Evolutionary conservation across 75 land plant species (phyloP).

Genomic region (Azolla pinnata): DNA sequence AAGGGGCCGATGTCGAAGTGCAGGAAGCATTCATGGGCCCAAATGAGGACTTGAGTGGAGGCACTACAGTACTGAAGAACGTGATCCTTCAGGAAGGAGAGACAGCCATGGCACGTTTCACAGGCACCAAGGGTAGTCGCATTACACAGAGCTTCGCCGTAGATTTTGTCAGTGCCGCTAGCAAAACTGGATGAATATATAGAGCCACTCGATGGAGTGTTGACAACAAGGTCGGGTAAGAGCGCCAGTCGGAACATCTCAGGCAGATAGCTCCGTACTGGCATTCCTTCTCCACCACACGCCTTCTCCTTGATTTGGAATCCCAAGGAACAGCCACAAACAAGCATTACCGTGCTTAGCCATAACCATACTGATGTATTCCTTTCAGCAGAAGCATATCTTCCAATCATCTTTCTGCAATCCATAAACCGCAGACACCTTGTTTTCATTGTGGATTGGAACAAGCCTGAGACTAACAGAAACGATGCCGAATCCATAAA

Average conservation of each 20-base stretch:
- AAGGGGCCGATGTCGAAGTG: background rate
- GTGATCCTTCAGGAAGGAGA: background rate
- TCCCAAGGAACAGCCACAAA: too few species aligned
- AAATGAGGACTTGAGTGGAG: background rate
- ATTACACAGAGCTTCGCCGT: background rate
- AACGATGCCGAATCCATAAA: too few species aligned
- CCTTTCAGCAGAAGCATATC: too few species aligned
- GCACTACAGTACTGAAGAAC: background rate
- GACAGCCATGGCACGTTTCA: background rate
- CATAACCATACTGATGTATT: too few species aligned
- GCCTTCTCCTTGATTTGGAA: conserved; percentile 1
- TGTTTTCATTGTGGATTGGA: too few species aligned
- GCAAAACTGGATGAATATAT: background rate
- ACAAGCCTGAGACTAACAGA: too few species aligned
- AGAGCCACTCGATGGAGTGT: background rate
- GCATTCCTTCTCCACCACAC: background rate
- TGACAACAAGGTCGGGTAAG: background rate
- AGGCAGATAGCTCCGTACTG: background rate
- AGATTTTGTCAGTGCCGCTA: background rate
- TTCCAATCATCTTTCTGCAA: too few species aligned
- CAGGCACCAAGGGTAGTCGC: background rate
- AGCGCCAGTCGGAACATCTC: background rate
- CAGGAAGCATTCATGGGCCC: background rate
- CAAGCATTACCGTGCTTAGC: too few species aligned
- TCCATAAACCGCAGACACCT: too few species aligned